Conservation (phyloP, 495 filamentous ascomycete species). For the Aspergillus olivimuriae region DNA sequence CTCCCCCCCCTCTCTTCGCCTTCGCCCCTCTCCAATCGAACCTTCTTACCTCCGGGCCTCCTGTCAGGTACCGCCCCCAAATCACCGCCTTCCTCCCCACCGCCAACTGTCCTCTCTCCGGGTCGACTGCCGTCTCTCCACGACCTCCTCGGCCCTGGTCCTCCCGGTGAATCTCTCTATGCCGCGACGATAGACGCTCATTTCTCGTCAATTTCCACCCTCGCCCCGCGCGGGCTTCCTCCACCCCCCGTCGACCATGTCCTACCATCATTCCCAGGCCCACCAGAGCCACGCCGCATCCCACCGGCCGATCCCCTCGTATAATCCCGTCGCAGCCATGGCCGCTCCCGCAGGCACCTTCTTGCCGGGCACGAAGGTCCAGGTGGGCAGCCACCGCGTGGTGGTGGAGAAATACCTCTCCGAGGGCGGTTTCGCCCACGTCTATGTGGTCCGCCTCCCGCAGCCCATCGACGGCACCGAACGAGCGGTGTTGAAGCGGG, state of each 20-base stretch:
- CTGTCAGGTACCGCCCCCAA: constrained; percentile 13
- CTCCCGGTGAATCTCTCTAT: constrained; percentile 9
- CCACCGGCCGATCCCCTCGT: constrained; percentile 28
- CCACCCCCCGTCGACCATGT: constrained; percentile 29
- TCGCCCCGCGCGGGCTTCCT: constrained; percentile 22
- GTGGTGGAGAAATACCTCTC: constrained; percentile 98
- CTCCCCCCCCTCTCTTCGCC: not conserved
- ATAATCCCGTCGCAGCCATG: constrained; percentile 33
- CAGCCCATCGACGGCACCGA: constrained; percentile 73
- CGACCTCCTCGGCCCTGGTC: not conserved
- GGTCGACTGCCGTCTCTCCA: constrained; percentile 6
- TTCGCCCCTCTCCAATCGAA: not conserved
- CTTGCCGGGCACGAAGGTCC: constrained; percentile 87
- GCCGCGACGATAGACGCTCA: constrained; percentile 13
- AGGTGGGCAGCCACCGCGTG: constrained; percentile 86
- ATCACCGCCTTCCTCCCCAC: constrained; percentile 16
- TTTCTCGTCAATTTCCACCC: constrained; percentile 1
- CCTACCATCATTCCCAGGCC: constrained; percentile 23
- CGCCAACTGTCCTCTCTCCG: constrained; percentile 19
- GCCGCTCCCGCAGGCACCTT: constrained; percentile 82
- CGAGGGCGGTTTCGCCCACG: constrained; percentile 96
- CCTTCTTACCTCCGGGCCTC: constrained; percentile 1
- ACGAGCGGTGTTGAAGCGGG: constrained; percentile 85
- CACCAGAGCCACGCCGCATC: constrained; percentile 28
- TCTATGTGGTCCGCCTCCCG: constrained; percentile 88